Evolutionary conservation across 352 stramenopile genomes (phyloP), one percentile per base, ranked within the genome.

Genomic region (Elongisporangium anandrum): DNA sequence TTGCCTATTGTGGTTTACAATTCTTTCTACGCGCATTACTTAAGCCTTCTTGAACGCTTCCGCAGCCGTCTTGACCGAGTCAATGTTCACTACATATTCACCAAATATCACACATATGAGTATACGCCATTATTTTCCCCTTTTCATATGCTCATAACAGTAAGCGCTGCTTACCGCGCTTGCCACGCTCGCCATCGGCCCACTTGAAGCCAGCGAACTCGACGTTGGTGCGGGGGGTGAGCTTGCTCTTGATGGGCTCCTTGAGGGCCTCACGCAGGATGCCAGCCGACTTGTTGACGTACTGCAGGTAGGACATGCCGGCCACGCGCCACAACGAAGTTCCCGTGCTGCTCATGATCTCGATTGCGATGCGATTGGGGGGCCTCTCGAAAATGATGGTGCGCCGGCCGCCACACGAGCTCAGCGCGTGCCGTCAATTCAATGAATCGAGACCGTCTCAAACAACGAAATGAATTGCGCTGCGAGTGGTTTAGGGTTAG

Each of bases 131-230:
- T 41, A 4, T 41, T 15, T 41, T 8, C 29, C 15, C 15, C 12
- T 1, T 41, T 22, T 0, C 41, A n/a, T 17, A 22, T 16, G 47
- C 29, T 50, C 4, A 50, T 34, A 26, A 15, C 13, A 45, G 24
- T 17, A 22, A 16, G 3, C 6, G 24, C 0, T 23, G 81, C 80
- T 58, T 54, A 90, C 81, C 73, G 65, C 85, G 82, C 58, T 75
- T 73, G 69, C 83, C 81, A 63, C 85, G 85, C 69, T 95, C 83
- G 64, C 81, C 85, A 54, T 91, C 80, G 54, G 79, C 63, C 83
- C 83, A 95, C 77, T 92, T 93, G 75, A 92, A 95, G 66, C 76
- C 79, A 47, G 83, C 85, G 61, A 93, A 93, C 67, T 91, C 72
- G 65, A 95, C 79, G 57, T 90, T 77, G 56, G 77, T 87, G 55